A percentile compares a stretch with the other conserved stretches of the same genome.
These are phyloP conservation scores for Dendrothele bispora DNA, from an alignment of 768 basidiomycete genomes.

Conservation along the genomic window DNA sequence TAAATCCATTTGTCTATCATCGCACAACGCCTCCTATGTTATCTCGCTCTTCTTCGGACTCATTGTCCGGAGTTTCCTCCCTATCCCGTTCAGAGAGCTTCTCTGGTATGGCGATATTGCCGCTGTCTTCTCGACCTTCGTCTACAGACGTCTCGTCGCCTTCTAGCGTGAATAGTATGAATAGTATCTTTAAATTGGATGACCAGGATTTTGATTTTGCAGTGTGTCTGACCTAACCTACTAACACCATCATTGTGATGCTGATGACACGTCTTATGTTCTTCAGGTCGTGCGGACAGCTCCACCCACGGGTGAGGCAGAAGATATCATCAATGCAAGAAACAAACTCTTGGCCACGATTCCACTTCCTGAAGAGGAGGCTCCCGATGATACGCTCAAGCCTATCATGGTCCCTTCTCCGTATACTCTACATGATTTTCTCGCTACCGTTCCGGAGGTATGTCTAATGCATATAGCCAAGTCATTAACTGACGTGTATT, in stretches of 20 bases:
- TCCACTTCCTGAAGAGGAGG: constrained; percentile 61
- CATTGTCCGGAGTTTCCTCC: too few relatives aligned
- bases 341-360: constrained; percentile 56
- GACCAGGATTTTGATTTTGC: neutral
- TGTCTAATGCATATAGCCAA: neutral
- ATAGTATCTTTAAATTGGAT: neutral
- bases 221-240: neutral
- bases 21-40: neutral
- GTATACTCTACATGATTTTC: constrained; percentile 68
- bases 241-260: neutral
- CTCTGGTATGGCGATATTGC: too few relatives aligned
- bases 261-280: neutral
- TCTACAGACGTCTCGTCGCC: neutral
- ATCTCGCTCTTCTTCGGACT: neutral
- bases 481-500: constrained; percentile 6
- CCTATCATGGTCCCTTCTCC: constrained; percentile 68
- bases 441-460: constrained; percentile 27
- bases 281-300: constrained; percentile 7
- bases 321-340: constrained; percentile 51
- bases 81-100: too few relatives aligned
- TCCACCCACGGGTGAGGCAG: constrained; percentile 32
- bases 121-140: too few relatives aligned
- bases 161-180: neutral
- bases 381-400: constrained; percentile 64
- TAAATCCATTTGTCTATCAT: neutral